Evolutionary conservation across 2,329 filamentous ascomycete species (phyloP).

Genomic region (Ceratocystis cubensis): DNA sequence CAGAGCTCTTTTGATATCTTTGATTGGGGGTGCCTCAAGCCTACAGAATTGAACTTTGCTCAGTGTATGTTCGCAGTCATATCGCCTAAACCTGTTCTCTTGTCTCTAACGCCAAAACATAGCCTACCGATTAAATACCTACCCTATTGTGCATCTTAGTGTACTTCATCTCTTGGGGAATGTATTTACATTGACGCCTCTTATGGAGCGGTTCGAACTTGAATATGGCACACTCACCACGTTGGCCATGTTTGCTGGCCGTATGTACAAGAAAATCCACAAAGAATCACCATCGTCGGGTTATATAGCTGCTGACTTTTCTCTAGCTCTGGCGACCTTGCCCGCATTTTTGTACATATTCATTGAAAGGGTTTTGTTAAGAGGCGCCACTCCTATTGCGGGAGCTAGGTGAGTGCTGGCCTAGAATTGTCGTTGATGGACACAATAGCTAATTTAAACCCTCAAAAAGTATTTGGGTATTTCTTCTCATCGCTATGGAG

Average conservation of each 20-base stretch:
- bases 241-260: slow-evolving; percentile 78
- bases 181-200: slow-evolving; percentile 64
- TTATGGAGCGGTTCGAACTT: slow-evolving; percentile 84
- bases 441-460: not conserved
- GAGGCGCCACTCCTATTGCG: slow-evolving; percentile 59
- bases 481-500: slow-evolving; percentile 73
- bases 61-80: slow-evolving; percentile 11
- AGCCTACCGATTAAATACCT: slow-evolving; percentile 93
- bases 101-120: slow-evolving; percentile 15
- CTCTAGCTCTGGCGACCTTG: slow-evolving; percentile 61
- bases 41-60: slow-evolving; percentile 45
- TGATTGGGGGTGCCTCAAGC: slow-evolving; percentile 68
- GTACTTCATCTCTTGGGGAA: slow-evolving; percentile 74
- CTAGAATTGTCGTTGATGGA: not conserved
- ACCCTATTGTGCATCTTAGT: slow-evolving; percentile 71
- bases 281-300: not conserved
- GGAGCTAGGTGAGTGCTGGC: slow-evolving; percentile 57
- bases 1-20: slow-evolving; percentile 59
- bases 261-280: slow-evolving; percentile 39
- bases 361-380: slow-evolving; percentile 60
- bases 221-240: slow-evolving; percentile 85
- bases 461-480: slow-evolving; percentile 68
- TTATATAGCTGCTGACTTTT: slow-evolving; percentile 17
- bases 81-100: not conserved
- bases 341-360: slow-evolving; percentile 72